Percentiles rank a stretch among this genome's conserved stretches.
phyloP scores from a whole-genome alignment of 306 rosid genomes.

The Begonia masoniana region DNA sequence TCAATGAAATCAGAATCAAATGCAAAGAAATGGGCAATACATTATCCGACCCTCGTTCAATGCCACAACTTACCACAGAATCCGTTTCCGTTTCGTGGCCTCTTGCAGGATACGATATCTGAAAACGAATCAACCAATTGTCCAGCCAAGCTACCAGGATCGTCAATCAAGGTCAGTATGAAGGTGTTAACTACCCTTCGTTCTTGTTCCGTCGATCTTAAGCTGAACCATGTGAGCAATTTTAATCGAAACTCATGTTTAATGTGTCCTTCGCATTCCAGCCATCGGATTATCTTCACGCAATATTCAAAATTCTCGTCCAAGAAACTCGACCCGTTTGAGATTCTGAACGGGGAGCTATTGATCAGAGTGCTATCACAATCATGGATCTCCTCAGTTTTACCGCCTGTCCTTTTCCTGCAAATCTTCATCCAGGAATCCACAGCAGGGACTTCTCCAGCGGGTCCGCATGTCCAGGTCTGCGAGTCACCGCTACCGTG shows the following conservation, averaged over 20 bases:
- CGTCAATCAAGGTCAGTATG: constrained; percentile 88
- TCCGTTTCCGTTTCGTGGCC: constrained; percentile 71
- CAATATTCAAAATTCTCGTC: constrained; percentile 95
- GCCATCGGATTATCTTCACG: constrained; percentile 93
- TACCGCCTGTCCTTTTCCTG: constrained; percentile 58
- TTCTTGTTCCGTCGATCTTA: constrained; percentile 95
- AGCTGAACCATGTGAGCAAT: constrained; percentile 96
- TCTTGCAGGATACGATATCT: constrained; percentile 79
- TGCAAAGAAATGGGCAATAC: too few species aligned
- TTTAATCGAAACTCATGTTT: constrained; percentile 84
- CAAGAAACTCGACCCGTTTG: constrained; percentile 56
- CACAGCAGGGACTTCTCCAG: constrained; percentile 72
- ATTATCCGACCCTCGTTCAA: constrained; percentile 8
- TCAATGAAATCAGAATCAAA: too few species aligned
- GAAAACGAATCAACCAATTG: constrained; percentile 92
- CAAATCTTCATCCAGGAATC: constrained; percentile 51
- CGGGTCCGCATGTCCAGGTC: constrained; percentile 62
- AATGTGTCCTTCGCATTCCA: constrained; percentile 91
- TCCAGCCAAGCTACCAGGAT: constrained; percentile 96
- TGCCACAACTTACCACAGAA: constrained; percentile 48
- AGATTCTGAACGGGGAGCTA: constrained; percentile 47
- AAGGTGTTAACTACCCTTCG: constrained; percentile 97
- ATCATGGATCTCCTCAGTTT: constrained; percentile 69
- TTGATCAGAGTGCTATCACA: constrained; percentile 96
- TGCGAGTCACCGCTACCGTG: constrained; percentile 95